Evolutionary conservation across 768 basidiomycete species (phyloP).

Genomic region (Auricularia heimuer): DNA sequence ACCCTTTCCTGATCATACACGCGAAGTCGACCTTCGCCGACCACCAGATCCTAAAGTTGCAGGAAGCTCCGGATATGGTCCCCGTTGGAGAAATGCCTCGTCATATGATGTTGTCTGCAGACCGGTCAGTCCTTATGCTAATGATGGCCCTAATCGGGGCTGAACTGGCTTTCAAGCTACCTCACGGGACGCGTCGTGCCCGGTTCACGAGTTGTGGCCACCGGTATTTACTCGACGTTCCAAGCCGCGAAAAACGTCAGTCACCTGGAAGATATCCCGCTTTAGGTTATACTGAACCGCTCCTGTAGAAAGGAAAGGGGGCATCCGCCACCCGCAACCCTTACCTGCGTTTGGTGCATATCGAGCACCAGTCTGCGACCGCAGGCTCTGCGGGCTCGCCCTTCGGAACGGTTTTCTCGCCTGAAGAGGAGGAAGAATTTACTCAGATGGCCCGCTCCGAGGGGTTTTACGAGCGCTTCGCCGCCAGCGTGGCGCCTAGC

Average conservation of each 20-base stretch:
- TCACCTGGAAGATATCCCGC: slow-evolving; percentile 4
- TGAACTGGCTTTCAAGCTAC: slow-evolving; percentile 29
- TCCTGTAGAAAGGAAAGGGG: slow-evolving; percentile 47
- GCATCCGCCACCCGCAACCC: slow-evolving; percentile 86
- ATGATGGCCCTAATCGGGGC: not conserved
- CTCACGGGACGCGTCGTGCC: slow-evolving; percentile 91
- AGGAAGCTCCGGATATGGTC: slow-evolving; percentile 99
- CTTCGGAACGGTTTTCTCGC: slow-evolving; percentile 79
- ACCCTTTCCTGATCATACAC: slow-evolving; percentile 93
- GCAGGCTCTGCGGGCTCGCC: slow-evolving; percentile 60
- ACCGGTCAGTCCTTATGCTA: slow-evolving; percentile 35
- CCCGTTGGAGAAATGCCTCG: slow-evolving; percentile 96
- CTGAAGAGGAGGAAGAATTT: slow-evolving; percentile 97
- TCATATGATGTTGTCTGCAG: slow-evolving; percentile 87
- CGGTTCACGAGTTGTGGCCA: slow-evolving; percentile 89
- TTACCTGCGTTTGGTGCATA: slow-evolving; percentile 86
- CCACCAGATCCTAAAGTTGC: slow-evolving; percentile 91
- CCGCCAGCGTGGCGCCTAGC: slow-evolving; percentile 90
- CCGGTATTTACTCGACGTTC: slow-evolving; percentile 95
- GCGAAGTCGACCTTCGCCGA: slow-evolving; percentile 91
- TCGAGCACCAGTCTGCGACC: slow-evolving; percentile 79
- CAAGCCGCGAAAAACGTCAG: slow-evolving; percentile 76
- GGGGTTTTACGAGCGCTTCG: slow-evolving; percentile 86
- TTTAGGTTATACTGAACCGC: not conserved
- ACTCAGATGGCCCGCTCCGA: slow-evolving; percentile 82